phyloP scores from a whole-genome alignment of 441 rosid genomes.

The Gossypium lobatum region DNA sequence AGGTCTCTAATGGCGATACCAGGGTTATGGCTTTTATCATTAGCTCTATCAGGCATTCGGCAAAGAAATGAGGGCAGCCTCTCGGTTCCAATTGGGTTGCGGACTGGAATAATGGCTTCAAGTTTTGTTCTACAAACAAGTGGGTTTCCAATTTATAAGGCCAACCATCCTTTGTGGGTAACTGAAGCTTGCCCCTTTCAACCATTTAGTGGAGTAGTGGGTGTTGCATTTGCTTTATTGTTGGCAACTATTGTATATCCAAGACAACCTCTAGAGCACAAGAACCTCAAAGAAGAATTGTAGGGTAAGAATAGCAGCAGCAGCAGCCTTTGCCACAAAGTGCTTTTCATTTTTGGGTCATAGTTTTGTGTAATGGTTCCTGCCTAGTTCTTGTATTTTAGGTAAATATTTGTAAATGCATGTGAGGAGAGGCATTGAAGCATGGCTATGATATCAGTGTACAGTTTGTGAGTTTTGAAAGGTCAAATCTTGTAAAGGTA shows the following conservation, averaged over 20 bases:
- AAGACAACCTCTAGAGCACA: conserved; percentile 26
- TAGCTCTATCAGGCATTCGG: conserved; percentile 69
- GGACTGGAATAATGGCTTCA: conserved; percentile 61
- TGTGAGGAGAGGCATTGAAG: neutral
- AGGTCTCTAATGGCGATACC: conserved; percentile 75
- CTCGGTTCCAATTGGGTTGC: conserved; percentile 64
- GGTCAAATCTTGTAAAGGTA: conserved; percentile 15
- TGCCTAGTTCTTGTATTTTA: neutral
- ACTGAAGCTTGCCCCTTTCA: conserved; percentile 63
- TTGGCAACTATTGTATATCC: conserved; percentile 65
- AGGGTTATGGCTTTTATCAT: conserved; percentile 72
- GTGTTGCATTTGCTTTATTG: conserved; percentile 45
- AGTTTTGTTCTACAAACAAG: conserved; percentile 63
- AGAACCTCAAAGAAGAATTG: conserved; percentile 8
- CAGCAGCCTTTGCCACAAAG: neutral
- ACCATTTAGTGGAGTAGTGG: conserved; percentile 83
- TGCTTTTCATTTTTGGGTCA: neutral
- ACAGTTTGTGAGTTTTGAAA: neutral
- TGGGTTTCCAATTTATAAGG: conserved; percentile 49
- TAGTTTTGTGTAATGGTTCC: neutral
- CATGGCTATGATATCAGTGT: too few relatives aligned
- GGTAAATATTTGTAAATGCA: neutral
- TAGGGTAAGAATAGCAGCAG: neutral
- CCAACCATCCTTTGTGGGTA: conserved; percentile 51
- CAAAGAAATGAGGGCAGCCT: conserved; percentile 65